phyloP scores from a whole-genome alignment of 345 rosid genomes.

The Eutrema yunnanense region DNA sequence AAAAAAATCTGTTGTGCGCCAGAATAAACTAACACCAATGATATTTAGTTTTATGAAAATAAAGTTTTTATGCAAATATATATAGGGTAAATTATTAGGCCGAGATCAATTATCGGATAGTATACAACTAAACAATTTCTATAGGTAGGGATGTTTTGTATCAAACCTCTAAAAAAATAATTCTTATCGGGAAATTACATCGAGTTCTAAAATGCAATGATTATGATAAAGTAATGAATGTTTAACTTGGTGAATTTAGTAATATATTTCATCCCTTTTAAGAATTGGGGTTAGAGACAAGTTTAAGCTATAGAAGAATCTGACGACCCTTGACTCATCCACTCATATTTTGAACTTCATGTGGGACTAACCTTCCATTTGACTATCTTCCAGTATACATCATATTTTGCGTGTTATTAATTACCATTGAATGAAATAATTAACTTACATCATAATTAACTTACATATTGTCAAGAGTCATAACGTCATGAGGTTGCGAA shows the following conservation, averaged over 20 bases:
- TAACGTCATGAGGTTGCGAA: background rate
- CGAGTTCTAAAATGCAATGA: constrained; percentile 19
- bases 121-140: background rate
- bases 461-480: background rate
- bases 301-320: constrained; percentile 19
- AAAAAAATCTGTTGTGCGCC: background rate
- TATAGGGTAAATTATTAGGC: background rate
- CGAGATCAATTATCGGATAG: background rate
- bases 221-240: constrained; percentile 3
- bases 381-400: background rate
- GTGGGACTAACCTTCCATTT: constrained; percentile 22
- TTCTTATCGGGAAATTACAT: background rate
- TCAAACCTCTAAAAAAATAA: background rate
- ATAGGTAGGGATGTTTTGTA: background rate
- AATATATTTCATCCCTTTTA: background rate
- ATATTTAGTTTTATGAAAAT: background rate
- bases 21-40: background rate
- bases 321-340: constrained; percentile 27
- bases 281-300: constrained; percentile 16
- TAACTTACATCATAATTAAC: background rate
- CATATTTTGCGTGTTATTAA: background rate
- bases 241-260: constrained; percentile 4
- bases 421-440: background rate
- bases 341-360: constrained; percentile 23
- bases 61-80: background rate